A percentile compares a stretch with the other conserved stretches of the same genome.
phyloP scores from a whole-genome alignment of 2,329 filamentous ascomycete species.

The Scedosporium minutisporum region DNA sequence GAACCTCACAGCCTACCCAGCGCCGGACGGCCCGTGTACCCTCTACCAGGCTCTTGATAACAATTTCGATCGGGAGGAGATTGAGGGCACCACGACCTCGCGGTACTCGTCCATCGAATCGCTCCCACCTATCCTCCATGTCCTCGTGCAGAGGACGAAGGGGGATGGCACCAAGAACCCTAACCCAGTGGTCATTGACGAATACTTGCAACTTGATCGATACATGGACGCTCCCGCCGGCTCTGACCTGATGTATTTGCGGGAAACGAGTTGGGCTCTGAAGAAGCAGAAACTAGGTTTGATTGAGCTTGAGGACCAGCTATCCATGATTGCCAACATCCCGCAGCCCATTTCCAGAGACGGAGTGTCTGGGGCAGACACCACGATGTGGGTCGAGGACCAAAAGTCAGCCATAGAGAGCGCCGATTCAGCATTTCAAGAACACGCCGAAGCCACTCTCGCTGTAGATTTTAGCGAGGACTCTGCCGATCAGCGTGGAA shows the following conservation, averaged over 20 bases:
- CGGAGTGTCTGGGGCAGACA: background rate
- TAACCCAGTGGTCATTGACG: conserved; percentile 68
- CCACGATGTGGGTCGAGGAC: background rate
- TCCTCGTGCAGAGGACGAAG: conserved; percentile 77
- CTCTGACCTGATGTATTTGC: conserved; percentile 51
- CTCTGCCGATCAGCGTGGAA: background rate
- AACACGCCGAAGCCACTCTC: background rate
- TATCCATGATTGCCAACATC: background rate
- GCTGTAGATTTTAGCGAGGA: background rate
- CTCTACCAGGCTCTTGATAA: conserved; percentile 80
- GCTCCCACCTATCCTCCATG: conserved; percentile 78
- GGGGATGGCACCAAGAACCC: conserved; percentile 67
- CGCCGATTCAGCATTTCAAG: background rate
- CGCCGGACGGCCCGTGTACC: conserved; percentile 39
- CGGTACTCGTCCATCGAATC: conserved; percentile 38
- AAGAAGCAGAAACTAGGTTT: conserved; percentile 13
- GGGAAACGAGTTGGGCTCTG: conserved; percentile 61
- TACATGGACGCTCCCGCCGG: conserved; percentile 64
- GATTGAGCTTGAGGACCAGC: conserved; percentile 1
- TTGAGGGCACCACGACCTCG: conserved; percentile 53
- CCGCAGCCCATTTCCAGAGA: background rate
- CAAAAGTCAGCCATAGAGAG: background rate
- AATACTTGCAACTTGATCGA: conserved; percentile 76
- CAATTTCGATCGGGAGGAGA: conserved; percentile 71
- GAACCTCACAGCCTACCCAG: conserved; percentile 51